Conservation (phyloP, 2,329 filamentous ascomycete genomes). For the Sporothrix euskadiensis region DNA sequence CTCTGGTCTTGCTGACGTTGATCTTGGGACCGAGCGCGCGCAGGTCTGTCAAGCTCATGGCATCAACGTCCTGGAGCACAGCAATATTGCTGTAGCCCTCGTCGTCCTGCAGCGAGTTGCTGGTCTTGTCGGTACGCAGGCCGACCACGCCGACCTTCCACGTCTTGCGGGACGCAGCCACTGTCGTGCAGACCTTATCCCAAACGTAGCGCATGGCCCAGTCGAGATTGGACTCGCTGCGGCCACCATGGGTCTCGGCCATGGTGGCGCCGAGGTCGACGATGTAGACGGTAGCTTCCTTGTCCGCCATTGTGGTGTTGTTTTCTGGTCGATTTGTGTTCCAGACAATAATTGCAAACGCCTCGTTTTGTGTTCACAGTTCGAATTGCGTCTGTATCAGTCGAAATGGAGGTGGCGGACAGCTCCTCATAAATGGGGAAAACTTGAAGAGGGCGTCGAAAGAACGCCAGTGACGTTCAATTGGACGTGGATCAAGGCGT, state of each 20-base stretch:
- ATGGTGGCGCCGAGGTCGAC: conserved; percentile 87
- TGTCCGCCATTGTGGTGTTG: conserved; percentile 69
- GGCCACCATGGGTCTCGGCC: conserved; percentile 68
- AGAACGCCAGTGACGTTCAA: conserved; percentile 8
- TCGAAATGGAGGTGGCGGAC: background rate
- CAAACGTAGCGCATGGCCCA: conserved; percentile 91
- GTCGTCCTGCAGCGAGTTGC: conserved; percentile 64
- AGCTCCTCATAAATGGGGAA: background rate
- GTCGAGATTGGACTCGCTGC: conserved; percentile 77
- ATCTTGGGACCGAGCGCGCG: conserved; percentile 64
- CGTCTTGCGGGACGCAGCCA: conserved; percentile 68
- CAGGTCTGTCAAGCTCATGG: conserved; percentile 67
- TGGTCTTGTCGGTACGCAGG: conserved; percentile 74
- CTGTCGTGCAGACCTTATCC: conserved; percentile 82
- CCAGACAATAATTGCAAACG: background rate
- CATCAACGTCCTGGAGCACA: conserved; percentile 68
- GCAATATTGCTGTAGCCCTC: conserved; percentile 80
- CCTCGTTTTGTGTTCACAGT: too few species aligned
- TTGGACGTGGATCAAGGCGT: conserved; percentile 23
- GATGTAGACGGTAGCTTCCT: conserved; percentile 91
- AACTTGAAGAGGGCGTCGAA: background rate
- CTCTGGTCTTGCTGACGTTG: conserved; percentile 64
- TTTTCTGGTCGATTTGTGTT: background rate
- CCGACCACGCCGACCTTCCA: conserved; percentile 77
- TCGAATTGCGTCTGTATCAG: background rate